Evolutionary conservation across 192 early-diverging fungal genomes (phyloP), one percentile per base, ranked within the genome.

Genomic region (Backusella liffmaniae): DNA sequence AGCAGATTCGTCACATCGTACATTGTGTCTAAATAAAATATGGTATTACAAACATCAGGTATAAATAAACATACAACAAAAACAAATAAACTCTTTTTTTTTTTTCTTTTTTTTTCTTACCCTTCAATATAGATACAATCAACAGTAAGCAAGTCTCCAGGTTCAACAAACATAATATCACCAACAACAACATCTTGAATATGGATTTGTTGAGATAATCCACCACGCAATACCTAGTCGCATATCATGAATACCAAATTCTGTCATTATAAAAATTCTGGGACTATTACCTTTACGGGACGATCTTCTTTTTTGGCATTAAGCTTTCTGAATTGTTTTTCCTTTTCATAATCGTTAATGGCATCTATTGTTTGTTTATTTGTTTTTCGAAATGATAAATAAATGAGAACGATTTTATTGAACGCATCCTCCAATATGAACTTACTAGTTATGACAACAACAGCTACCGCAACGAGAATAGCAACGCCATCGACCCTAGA

Each of bases 301-400:
- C 94, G 90, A 83, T 94, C 93, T 76, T 95, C 94, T 86, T 95
- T 94, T 83, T 94, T 93, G 72, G 90, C 88, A 72, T 95, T 95
- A 62, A 95, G 89, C 82, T 93, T 92, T 78, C 90, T 91, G 85
- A 96, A 96, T 84, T 94, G 94, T 73, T 84, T 87, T 77, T 95
- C 95, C 85, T 96, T 95, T 78, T 95, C 90, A 82, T 91, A 94
- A 87, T 96, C 93, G 83, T 98, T 98, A 76, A 96, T 91, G 49
- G 95, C 91, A 73, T 93, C 56, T 59, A 12, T 26, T 59, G 18
- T 59, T 59, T 59, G 23, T 59, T 59, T 59, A 26, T 59, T 59
- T 59, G 23, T 59, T 59, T 59, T 59, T 59, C n/a, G 18, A 18
- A 59, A 59, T 12, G 23, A 10, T 26, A 59, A 59, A 59, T 23